Conservation (phyloP, 352 stramenopile genomes). For the Peronosclerospora sorghi region DNA sequence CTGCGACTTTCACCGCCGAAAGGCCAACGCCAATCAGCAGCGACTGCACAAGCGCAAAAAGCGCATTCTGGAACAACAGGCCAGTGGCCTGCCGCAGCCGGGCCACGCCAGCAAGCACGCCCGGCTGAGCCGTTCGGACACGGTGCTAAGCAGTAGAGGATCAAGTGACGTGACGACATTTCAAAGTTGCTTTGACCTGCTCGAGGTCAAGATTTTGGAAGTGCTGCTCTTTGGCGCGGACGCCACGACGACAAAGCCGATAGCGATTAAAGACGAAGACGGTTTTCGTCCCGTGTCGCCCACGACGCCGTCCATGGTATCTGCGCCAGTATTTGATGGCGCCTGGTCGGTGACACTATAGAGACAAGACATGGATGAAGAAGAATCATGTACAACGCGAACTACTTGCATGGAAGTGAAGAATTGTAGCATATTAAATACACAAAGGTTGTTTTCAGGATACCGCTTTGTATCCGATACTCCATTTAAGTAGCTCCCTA, state of each 20-base stretch:
- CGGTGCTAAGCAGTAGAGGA: slow-evolving; percentile 11
- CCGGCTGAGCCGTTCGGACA: slow-evolving; percentile 5
- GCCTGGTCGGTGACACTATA: slow-evolving; percentile 13
- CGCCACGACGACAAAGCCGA: background rate
- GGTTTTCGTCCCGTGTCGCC: slow-evolving; percentile 2
- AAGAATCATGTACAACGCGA: slow-evolving; percentile 18
- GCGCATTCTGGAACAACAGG: slow-evolving; percentile 18
- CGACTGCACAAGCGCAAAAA: slow-evolving; percentile 31
- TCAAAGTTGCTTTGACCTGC: slow-evolving; percentile 18
- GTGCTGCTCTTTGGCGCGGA: slow-evolving; percentile 26
- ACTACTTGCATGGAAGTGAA: background rate
- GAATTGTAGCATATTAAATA: slow-evolving; percentile 18
- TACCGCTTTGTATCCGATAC: too few species aligned
- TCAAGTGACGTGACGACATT: slow-evolving; percentile 12
- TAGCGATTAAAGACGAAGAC: slow-evolving; percentile 4
- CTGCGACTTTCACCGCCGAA: slow-evolving; percentile 40
- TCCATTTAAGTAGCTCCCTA: too few species aligned
- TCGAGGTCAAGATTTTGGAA: slow-evolving; percentile 28
- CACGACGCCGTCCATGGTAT: slow-evolving; percentile 1
- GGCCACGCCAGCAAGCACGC: slow-evolving; percentile 11
- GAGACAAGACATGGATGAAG: background rate
- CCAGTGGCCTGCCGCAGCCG: background rate
- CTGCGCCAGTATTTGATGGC: slow-evolving; percentile 9
- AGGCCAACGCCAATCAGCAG: slow-evolving; percentile 44
- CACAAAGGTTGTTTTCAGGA: slow-evolving; percentile 1